Base-by-base conservation (phyloP, 1,284 basidiomycete genomes). In the Ustilago loliicola region DNA sequence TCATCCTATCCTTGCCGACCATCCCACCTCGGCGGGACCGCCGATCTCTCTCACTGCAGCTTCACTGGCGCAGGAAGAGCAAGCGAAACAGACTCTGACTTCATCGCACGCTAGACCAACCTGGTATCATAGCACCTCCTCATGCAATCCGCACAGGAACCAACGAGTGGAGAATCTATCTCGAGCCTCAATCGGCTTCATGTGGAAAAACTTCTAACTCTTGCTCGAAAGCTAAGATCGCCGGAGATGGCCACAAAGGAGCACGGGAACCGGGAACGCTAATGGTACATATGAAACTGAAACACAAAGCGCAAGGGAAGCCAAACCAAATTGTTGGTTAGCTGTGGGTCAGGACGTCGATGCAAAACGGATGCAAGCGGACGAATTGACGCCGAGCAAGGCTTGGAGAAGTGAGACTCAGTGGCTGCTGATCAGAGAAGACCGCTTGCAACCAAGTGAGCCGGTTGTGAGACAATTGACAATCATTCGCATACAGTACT, bases 381-480 rank as follows among this genome's bases (percentile, higher is more conserved):
- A 52, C 19, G 4, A 52, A n/a, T 19, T 32, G 58, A 60, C 58
- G 58, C 58, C 58, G 58, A 64, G 45, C 19, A 29, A 30, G 55
- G 56, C 56, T 58, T 65, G 55, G 63, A 48, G n/a, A 27, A 17
- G 36, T 15, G 36, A 38, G 36, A 38, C 36, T 38, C 13, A 38
- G 36, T 15, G 36, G 36, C 7, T 38, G 36, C 36, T 38, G 36
- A 38, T 38, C 36, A 38, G 9, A 15, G 13, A 15, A 38, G 36
- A 15, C 36, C 36, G 36, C 36, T 38, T 15, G 36, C 36, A 38
- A 15, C 13, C 3, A 38, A 38, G 36, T 10, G 7, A 15, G 6
- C 36, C 36, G 36, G 19, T 38, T 54, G 5, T 56, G 50, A 65
- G 54, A 65, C 55, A 52, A 7, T 51, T 64, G 62, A 57, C 45